Evolutionary conservation across 2,329 filamentous ascomycete genomes (phyloP), one percentile per base, ranked within the genome.

Genomic region (Sarocladium strictum): DNA sequence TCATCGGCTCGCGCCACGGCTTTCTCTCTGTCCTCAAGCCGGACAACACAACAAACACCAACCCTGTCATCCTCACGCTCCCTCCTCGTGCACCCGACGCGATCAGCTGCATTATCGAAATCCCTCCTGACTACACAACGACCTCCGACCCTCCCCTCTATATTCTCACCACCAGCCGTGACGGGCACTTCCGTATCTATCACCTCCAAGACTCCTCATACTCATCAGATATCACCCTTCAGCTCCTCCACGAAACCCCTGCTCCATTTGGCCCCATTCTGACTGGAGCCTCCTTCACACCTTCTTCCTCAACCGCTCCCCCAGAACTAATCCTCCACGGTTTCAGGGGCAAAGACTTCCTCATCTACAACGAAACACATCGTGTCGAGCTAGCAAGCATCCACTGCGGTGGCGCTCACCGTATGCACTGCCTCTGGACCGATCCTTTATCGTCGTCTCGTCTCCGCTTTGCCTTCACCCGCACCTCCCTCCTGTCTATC

Each of bases 391-490:
- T 93, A 15, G 80, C 86, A 54, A 78, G 76, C 1, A 77, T 96
- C 27, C 85, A 91, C 50, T 97, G 93, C 64, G 93, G 92, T 54
- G 93, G 93, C 32, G 85, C 85, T 0, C 90, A 96, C 64, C 81
- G 93, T 54, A 85, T 80, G 29, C 97, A 90, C 77, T 79, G 82
- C n/a, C 58, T 72, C 52, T 58, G 58, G 24, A 68, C 69, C 55
- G 60, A 65, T 56, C 58, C 65, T 23, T 54, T 21, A 19, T 38
- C 32, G 5, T 19, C 53, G 59, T 58, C 67, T 15, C 63, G 62
- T 0, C 62, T 77, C 40, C 70, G 75, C 23, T 84, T 96, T 56
- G 78, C 89, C 0, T 97, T 89, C 79, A 93, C 87, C 2, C 86
- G 89, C 67, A 83, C 84, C 4, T 81, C 83, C 2, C 71, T 69